phyloP scores from a whole-genome alignment of 176 grass and related monocot genomes.

The Metroxylon sagu region DNA sequence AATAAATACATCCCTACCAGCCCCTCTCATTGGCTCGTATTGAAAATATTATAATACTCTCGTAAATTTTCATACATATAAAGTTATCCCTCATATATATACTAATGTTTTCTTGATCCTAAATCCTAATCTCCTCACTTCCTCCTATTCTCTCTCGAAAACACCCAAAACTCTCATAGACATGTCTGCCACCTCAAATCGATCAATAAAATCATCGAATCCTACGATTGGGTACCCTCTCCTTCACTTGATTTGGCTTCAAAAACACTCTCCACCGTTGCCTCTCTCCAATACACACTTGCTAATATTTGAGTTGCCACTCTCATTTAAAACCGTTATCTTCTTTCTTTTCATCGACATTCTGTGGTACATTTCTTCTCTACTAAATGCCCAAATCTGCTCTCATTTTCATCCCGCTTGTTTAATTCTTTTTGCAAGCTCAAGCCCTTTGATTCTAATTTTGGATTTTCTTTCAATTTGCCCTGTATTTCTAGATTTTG shows the following conservation, averaged over 20 bases:
- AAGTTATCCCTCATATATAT: no score
- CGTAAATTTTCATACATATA: no score
- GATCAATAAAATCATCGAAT: slow-evolving; percentile 4
- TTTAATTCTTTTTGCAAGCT: no score
- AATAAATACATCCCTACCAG: no score
- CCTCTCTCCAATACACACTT: background rate
- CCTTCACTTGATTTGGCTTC: background rate
- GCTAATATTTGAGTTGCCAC: background rate
- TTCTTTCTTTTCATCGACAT: background rate
- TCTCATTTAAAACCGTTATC: background rate
- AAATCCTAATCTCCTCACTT: background rate
- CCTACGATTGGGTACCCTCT: background rate
- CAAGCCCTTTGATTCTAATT: no score
- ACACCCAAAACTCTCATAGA: background rate
- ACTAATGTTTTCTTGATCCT: no score
- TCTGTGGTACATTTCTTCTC: background rate
- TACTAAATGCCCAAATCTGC: background rate
- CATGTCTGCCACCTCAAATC: slow-evolving; percentile 7
- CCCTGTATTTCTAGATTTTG: background rate
- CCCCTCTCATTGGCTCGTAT: no score
- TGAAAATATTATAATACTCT: no score
- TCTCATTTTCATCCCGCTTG: background rate
- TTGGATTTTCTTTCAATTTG: no score
- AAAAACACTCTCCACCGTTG: background rate
- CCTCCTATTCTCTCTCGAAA: background rate